phyloP scores from a whole-genome alignment of 2,329 filamentous ascomycete genomes.

The Penicillium janthinellum region DNA sequence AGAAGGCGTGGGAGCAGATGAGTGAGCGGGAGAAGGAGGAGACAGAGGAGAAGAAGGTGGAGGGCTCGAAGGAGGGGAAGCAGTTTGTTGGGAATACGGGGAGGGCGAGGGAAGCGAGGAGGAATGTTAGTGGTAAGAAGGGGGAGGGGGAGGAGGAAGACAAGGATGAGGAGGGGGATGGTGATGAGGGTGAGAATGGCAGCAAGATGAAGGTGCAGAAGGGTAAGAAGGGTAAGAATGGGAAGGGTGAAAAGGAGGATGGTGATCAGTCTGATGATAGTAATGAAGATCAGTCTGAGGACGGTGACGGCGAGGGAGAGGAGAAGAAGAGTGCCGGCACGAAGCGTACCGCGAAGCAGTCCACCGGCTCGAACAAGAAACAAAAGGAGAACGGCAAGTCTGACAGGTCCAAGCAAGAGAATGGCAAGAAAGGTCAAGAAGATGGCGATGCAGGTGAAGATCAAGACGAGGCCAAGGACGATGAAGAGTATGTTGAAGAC shows the following conservation, averaged over 20 bases:
- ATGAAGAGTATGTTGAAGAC: constrained; percentile 2
- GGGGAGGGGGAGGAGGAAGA: neutral
- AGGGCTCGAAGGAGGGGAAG: constrained; percentile 43
- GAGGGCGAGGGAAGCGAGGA: constrained; percentile 44
- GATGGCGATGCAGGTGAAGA: neutral
- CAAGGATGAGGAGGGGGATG: neutral
- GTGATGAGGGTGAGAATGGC: neutral
- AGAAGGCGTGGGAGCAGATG: constrained; percentile 54
- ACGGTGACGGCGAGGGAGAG: neutral
- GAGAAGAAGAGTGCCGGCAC: constrained; percentile 1
- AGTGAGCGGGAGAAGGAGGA: constrained; percentile 48
- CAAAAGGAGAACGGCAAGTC: neutral
- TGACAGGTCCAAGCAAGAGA: neutral
- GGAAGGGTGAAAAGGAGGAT: neutral
- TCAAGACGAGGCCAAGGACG: constrained; percentile 2
- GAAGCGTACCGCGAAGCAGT: constrained; percentile 3
- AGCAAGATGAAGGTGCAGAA: neutral
- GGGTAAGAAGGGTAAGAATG: neutral
- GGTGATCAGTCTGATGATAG: neutral
- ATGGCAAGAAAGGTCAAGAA: constrained; percentile 1
- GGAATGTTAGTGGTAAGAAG: constrained; percentile 36
- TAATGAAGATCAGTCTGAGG: neutral
- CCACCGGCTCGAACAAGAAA: neutral
- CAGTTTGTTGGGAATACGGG: constrained; percentile 49
- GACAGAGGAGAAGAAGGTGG: constrained; percentile 40